Percentiles rank a stretch among this genome's conserved stretches.
phyloP scores from a whole-genome alignment of 1,284 basidiomycete species.

The Ustilago vetiveriae region DNA sequence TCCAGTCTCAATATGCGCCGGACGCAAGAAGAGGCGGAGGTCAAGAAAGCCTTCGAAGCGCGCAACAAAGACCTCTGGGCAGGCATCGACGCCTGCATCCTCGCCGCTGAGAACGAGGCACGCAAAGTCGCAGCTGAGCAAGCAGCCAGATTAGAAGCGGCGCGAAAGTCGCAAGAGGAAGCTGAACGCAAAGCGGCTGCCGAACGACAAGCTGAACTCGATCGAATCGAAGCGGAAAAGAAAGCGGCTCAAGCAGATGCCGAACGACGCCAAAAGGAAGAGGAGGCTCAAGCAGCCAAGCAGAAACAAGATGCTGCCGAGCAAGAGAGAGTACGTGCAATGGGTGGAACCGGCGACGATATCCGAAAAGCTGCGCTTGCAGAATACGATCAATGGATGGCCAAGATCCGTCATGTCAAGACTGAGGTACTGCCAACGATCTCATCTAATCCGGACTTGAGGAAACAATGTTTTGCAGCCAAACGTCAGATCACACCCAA shows the following conservation, averaged over 20 bases:
- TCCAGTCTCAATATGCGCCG: conserved; percentile 52
- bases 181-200: conserved; percentile 51
- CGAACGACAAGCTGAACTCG: conserved; percentile 53
- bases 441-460: conserved; percentile 73
- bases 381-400: conserved; percentile 54
- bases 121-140: conserved; percentile 47
- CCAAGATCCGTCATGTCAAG: conserved; percentile 75
- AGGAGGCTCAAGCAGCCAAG: conserved; percentile 38
- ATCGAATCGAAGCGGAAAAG: conserved; percentile 55
- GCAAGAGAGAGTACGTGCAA: conserved; percentile 26
- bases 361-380: conserved; percentile 34
- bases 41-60: conserved; percentile 57
- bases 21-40: conserved; percentile 46
- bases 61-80: conserved; percentile 61
- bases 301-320: conserved; percentile 41
- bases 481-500: conserved; percentile 89
- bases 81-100: conserved; percentile 60
- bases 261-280: conserved; percentile 25
- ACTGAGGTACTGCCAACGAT: conserved; percentile 77
- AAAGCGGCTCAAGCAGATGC: conserved; percentile 45
- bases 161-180: conserved; percentile 54
- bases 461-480: conserved; percentile 70
- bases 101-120: conserved; percentile 53
- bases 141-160: conserved; percentile 51
- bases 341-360: conserved; percentile 46